These are phyloP conservation scores for Rhodamnia rubescens DNA, from an alignment of 345 rosid species.

Conservation along the genomic window DNA sequence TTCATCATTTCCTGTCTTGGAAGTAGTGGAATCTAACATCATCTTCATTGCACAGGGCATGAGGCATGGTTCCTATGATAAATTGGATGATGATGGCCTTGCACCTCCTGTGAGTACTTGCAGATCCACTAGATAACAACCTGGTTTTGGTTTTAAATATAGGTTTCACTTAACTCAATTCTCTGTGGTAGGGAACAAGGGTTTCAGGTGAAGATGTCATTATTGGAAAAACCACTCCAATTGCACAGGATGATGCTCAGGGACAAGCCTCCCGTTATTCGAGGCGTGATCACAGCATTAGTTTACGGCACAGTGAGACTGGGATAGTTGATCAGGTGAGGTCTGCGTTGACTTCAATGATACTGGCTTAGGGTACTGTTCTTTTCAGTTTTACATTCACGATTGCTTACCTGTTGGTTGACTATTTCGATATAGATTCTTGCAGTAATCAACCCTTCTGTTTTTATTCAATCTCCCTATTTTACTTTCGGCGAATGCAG, in stretches of 20 bases:
- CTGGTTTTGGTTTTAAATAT: neutral
- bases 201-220: slow-evolving; percentile 97
- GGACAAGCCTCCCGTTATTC: slow-evolving; percentile 74
- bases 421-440: neutral
- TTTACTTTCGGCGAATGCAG: slow-evolving; percentile 14
- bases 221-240: slow-evolving; percentile 92
- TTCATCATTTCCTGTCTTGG: neutral
- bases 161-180: neutral
- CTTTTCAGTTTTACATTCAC: neutral
- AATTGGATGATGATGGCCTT: slow-evolving; percentile 97
- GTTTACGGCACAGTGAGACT: slow-evolving; percentile 93
- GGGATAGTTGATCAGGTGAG: slow-evolving; percentile 98
- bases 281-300: slow-evolving; percentile 89
- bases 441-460: neutral
- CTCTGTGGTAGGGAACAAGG: slow-evolving; percentile 64
- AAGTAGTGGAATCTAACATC: neutral
- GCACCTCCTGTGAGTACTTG: slow-evolving; percentile 79
- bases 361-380: neutral
- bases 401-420: neutral
- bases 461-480: neutral
- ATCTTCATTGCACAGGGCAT: slow-evolving; percentile 56
- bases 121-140: neutral
- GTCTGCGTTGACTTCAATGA: neutral
- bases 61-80: slow-evolving; percentile 98
- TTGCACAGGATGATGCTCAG: slow-evolving; percentile 86